These are phyloP conservation scores for Scedosporium boydii DNA, from an alignment of 2,329 filamentous ascomycete genomes.

Conservation along the genomic window DNA sequence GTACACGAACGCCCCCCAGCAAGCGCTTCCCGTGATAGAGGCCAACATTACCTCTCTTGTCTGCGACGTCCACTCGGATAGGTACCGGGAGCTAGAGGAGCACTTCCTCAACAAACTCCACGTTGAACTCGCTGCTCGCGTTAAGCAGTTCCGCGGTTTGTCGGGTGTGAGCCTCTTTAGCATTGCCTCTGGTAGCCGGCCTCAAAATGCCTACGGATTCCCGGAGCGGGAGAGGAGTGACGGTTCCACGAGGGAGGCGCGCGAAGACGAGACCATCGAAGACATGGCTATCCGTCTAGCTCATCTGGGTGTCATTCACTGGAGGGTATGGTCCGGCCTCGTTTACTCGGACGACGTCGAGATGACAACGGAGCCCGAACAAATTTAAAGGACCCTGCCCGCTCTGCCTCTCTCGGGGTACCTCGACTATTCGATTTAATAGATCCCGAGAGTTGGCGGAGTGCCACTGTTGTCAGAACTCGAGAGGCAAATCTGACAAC, in stretches of 20 bases:
- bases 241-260: slow-evolving; percentile 27
- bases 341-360: slow-evolving; percentile 46
- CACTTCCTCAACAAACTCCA: slow-evolving; percentile 40
- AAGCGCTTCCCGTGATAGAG: slow-evolving; percentile 39
- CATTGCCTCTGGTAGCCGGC: slow-evolving; percentile 41
- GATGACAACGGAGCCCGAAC: background rate
- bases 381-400: background rate
- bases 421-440: background rate
- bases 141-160: slow-evolving; percentile 42
- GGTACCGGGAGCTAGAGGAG: slow-evolving; percentile 39
- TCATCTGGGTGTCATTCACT: slow-evolving; percentile 78
- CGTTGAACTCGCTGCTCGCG: slow-evolving; percentile 35
- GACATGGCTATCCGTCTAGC: slow-evolving; percentile 70
- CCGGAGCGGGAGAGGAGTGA: slow-evolving; percentile 16
- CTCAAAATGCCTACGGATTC: slow-evolving; percentile 24
- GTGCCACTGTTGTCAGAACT: too few species aligned
- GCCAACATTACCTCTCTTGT: slow-evolving; percentile 36
- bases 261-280: slow-evolving; percentile 45
- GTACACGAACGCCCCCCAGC: slow-evolving; percentile 39
- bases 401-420: background rate
- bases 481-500: too few species aligned
- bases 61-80: slow-evolving; percentile 29
- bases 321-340: slow-evolving; percentile 76
- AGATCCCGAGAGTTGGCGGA: background rate
- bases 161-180: slow-evolving; percentile 45